Evolutionary conservation across 768 basidiomycete species (phyloP).

Genomic region (Butyriboletus loyo): DNA sequence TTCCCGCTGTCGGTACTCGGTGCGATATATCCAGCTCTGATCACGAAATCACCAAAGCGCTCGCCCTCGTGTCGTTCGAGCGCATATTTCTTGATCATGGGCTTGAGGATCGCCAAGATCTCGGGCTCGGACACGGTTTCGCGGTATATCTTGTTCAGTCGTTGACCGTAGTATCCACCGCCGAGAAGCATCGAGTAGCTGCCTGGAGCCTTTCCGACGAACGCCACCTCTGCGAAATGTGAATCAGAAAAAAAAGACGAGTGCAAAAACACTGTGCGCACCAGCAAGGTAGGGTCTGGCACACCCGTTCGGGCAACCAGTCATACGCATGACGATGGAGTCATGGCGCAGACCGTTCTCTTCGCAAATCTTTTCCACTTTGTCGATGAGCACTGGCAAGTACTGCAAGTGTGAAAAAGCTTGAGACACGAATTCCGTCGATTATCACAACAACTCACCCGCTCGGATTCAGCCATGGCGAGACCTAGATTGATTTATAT

Average conservation of each 20-base stretch:
- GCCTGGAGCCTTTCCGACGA: constrained; percentile 94
- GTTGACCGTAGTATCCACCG: constrained; percentile 91
- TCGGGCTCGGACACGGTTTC: constrained; percentile 89
- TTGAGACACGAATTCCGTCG: constrained; percentile 29
- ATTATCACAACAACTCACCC: constrained; percentile 38
- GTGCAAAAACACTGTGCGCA: constrained; percentile 18
- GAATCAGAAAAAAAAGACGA: background rate
- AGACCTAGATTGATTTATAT: constrained; percentile 39
- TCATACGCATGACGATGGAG: constrained; percentile 98
- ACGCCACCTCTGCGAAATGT: constrained; percentile 72
- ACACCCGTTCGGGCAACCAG: constrained; percentile 93
- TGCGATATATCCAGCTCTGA: constrained; percentile 87
- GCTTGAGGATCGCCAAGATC: constrained; percentile 81
- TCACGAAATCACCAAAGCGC: constrained; percentile 93
- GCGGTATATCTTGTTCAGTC: constrained; percentile 94
- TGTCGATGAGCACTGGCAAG: constrained; percentile 87
- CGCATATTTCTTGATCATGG: constrained; percentile 95
- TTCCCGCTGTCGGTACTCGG: constrained; percentile 73
- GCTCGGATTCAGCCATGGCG: constrained; percentile 77
- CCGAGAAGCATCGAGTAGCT: constrained; percentile 93
- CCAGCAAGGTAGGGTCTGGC: constrained; percentile 91
- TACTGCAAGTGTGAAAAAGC: constrained; percentile 56
- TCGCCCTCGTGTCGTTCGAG: constrained; percentile 84
- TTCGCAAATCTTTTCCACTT: constrained; percentile 93
- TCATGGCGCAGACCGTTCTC: constrained; percentile 92